Evolutionary conservation across 164 flowering plant genomes (phyloP).

Genomic region (Chloranthus sessilifolius): DNA sequence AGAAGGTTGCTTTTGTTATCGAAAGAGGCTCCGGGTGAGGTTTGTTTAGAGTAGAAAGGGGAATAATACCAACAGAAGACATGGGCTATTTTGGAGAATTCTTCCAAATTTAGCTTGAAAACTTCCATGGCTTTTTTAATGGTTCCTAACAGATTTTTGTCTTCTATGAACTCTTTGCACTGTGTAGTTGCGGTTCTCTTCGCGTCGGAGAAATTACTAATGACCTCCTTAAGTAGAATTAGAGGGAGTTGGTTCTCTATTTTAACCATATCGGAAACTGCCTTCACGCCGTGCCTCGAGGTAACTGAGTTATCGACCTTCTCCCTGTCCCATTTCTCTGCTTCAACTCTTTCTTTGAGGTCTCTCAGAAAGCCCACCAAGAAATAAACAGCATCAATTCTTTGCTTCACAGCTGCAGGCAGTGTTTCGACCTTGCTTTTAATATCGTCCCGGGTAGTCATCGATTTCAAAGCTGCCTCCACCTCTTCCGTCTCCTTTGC

Average conservation of each 20-base stretch:
- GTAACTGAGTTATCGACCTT: not conserved
- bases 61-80: slow-evolving; percentile 12
- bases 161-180: not conserved
- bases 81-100: not conserved
- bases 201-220: not conserved
- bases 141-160: not conserved
- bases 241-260: slow-evolving; percentile 12
- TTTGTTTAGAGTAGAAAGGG: not conserved
- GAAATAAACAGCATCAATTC: slow-evolving; percentile 10
- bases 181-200: not conserved
- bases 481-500: no score
- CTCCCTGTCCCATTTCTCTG: slow-evolving; percentile 1
- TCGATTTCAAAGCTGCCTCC: no score
- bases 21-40: not conserved
- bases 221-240: not conserved
- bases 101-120: not conserved
- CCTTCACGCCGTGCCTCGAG: not conserved
- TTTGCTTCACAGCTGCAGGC: not conserved
- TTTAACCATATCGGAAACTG: slow-evolving; percentile 4
- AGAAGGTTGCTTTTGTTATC: not conserved
- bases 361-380: slow-evolving; percentile 9
- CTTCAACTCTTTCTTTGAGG: not conserved
- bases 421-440: no score
- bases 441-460: no score
- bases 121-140: not conserved